Percentiles rank a stretch among this genome's conserved stretches.
phyloP scores from a whole-genome alignment of 1,284 basidiomycete genomes.

The Trichosporon faecale region DNA sequence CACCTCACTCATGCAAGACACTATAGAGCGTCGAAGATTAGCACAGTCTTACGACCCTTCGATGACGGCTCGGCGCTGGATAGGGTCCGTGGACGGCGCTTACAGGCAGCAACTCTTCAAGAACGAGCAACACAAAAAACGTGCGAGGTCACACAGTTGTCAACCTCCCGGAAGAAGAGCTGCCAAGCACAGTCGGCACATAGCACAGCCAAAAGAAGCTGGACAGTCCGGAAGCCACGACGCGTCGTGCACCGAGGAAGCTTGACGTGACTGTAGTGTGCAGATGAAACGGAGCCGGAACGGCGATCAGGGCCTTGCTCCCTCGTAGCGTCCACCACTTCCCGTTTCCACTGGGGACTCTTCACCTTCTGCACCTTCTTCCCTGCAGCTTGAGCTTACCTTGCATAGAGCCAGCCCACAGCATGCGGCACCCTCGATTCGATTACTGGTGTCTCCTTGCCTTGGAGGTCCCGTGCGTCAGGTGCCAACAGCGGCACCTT shows the following conservation, averaged over 20 bases:
- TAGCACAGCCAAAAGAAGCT: too few species aligned
- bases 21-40: too few species aligned
- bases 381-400: not conserved
- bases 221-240: too few species aligned
- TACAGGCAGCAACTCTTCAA: too few species aligned
- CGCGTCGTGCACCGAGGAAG: not conserved
- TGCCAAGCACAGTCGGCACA: too few species aligned
- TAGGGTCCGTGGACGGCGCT: too few species aligned
- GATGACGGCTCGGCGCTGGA: too few species aligned
- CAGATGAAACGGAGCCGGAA: not conserved
- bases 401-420: not conserved
- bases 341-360: not conserved
- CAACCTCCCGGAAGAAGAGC: too few species aligned
- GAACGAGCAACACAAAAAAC: too few species aligned
- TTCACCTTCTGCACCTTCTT: not conserved
- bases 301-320: not conserved
- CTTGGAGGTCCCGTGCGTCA: not conserved
- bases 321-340: not conserved
- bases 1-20: too few species aligned
- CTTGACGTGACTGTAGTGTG: not conserved
- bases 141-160: too few species aligned
- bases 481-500: not conserved
- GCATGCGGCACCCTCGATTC: not conserved
- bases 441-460: not conserved
- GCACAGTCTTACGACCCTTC: too few species aligned